A percentile compares a stretch with the other conserved stretches of the same genome.
These are phyloP conservation scores for Nymphaea thermarum DNA, from an alignment of 164 flowering plant species.

Conservation along the genomic window DNA sequence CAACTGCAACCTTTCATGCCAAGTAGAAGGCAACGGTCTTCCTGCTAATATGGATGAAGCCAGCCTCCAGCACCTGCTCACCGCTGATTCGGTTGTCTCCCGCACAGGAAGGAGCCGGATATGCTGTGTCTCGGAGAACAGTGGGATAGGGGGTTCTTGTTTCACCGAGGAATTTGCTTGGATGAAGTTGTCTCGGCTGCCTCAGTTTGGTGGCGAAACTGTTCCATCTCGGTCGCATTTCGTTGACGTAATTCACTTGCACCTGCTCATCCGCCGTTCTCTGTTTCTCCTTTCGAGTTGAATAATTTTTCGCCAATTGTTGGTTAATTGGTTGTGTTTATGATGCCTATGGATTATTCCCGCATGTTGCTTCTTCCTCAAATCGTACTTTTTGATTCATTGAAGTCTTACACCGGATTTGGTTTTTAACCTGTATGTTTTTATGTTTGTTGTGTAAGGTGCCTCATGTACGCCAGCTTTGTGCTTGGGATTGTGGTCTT, in stretches of 20 bases:
- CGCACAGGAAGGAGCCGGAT: neutral
- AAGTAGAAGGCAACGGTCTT: neutral
- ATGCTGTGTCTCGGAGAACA: neutral
- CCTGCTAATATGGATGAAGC: neutral
- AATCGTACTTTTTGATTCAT: neutral
- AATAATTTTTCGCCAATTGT: neutral
- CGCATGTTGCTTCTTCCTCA: neutral
- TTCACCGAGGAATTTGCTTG: neutral
- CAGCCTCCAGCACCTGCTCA: neutral
- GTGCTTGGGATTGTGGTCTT: slow-evolving; percentile 94
- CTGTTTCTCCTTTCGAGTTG: neutral
- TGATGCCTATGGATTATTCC: neutral
- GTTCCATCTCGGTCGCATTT: slow-evolving; percentile 29
- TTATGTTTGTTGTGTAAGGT: slow-evolving; percentile 30
- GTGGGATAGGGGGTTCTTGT: neutral
- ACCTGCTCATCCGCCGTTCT: neutral
- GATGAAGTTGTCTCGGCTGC: slow-evolving; percentile 6
- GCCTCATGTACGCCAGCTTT: slow-evolving; percentile 68
- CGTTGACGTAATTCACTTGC: slow-evolving; percentile 46
- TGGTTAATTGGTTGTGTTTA: neutral
- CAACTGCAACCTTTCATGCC: neutral
- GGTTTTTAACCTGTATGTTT: neutral
- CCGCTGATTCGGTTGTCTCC: neutral
- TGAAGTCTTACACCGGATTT: neutral
- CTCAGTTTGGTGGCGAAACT: slow-evolving; percentile 7